Evolutionary conservation across 257 asterid species (phyloP), one percentile per base, ranked within the genome.

Genomic region (Paulownia fortunei): DNA sequence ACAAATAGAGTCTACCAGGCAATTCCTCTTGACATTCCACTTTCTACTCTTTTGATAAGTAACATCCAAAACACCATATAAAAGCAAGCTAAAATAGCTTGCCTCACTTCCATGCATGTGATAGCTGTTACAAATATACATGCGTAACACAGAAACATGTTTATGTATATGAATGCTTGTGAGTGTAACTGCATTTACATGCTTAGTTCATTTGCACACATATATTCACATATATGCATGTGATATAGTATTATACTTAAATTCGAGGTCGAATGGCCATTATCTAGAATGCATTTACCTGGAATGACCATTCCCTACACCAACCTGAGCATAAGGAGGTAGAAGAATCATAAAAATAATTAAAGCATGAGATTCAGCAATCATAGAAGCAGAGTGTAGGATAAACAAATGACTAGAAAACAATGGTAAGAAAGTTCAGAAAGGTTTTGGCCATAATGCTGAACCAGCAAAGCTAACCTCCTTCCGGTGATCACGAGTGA

Each of bases 401-500:
- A 60, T 8, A 80, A 39, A 52, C 1, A 32, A 68, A 65, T 34
- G n/a, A 56, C 51, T 26, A 52, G 36, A 77, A 67, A 36, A 71
- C 58, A 73, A 74, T 23, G 16, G 55, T 9, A 44, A 37, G 55
- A 16, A 52, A 46, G 52, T 26, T 51, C 21, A 63, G 42, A 73
- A 69, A 63, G 15, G 80, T 34, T 32, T 37, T 5, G 34, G 62
- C 77, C 49, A 61, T 63, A 34, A 34, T 23, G 56, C 69, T 72
- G 54, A 76, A 76, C 54, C 66, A 71, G 27, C 26, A 68, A 54
- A 34, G 18, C 77, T 54, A 34, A 94, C 99, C 99, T 95, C 99
- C 86, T 93, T 95, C 69, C 97, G 86, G 47, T 95, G 98, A 77
- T 96, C 98, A 65, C 98, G 92, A 2, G 92, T 89, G 78, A 96